Conservation (phyloP, 139 green algal genomes). For the Tetradesmus obliquus region DNA sequence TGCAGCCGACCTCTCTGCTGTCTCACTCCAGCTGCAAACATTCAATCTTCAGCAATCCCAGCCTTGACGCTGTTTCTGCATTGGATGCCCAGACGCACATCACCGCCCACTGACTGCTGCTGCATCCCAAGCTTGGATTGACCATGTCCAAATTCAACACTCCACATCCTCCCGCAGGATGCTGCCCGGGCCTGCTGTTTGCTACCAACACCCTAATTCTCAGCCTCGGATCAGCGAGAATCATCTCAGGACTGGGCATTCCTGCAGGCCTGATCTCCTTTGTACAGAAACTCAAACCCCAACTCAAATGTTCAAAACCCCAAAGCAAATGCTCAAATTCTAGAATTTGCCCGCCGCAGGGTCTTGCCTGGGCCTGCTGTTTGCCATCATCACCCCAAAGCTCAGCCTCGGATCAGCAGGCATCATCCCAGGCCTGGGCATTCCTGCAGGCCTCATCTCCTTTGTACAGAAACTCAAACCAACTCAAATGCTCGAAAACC, state of each 20-base stretch:
- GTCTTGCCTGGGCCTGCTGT: constrained; percentile 14
- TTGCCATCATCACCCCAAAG: constrained; percentile 42
- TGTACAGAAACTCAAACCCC: background rate
- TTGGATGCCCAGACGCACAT: too few relatives aligned
- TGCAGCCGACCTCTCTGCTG: too few relatives aligned
- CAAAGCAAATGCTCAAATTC: too few relatives aligned
- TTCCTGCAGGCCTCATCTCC: constrained; percentile 47
- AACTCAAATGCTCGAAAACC: background rate
- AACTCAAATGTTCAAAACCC: too few relatives aligned
- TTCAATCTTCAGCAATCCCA: too few relatives aligned
- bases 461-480: background rate
- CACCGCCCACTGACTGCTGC: too few relatives aligned
- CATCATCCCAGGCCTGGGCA: constrained; percentile 51
- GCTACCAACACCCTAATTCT: constrained; percentile 40
- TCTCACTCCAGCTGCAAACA: too few relatives aligned
- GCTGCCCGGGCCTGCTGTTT: constrained; percentile 24
- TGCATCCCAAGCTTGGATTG: too few relatives aligned
- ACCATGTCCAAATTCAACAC: too few relatives aligned
- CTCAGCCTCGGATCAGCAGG: constrained; percentile 40
- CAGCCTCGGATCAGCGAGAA: constrained; percentile 40
- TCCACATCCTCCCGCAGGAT: too few relatives aligned
- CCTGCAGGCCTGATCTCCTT: constrained; percentile 52
- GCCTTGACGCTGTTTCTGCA: too few relatives aligned
- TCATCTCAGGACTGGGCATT: constrained; percentile 48
- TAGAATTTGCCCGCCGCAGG: too few relatives aligned